phyloP scores from a whole-genome alignment of 2,329 filamentous ascomycete species.

The Clonostachys rosea region DNA sequence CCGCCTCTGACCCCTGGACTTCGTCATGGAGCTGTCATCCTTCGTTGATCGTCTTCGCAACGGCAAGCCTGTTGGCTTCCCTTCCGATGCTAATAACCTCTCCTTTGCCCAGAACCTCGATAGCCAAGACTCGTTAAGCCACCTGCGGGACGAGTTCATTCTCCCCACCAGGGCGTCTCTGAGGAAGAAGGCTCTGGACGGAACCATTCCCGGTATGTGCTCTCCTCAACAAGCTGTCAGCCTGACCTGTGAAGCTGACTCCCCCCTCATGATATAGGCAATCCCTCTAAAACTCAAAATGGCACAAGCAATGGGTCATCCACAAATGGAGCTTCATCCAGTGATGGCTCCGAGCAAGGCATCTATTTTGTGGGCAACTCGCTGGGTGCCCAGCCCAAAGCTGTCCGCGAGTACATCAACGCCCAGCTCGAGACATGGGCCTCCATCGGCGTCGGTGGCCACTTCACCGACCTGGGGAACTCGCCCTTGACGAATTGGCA shows the following conservation, averaged over 20 bases:
- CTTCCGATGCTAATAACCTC: slow-evolving; percentile 37
- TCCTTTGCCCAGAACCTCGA: slow-evolving; percentile 52
- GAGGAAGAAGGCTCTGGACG: slow-evolving; percentile 54
- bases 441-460: slow-evolving; percentile 77
- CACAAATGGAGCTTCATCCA: slow-evolving; percentile 10
- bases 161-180: slow-evolving; percentile 73
- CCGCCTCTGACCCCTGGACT: neutral
- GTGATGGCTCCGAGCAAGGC: slow-evolving; percentile 23
- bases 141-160: slow-evolving; percentile 66
- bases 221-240: neutral
- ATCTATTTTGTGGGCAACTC: slow-evolving; percentile 92
- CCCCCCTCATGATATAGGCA: neutral
- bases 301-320: slow-evolving; percentile 5
- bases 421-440: slow-evolving; percentile 81
- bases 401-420: slow-evolving; percentile 59
- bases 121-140: slow-evolving; percentile 51
- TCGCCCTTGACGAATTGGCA: slow-evolving; percentile 70
- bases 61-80: slow-evolving; percentile 36
- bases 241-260: neutral
- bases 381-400: slow-evolving; percentile 75
- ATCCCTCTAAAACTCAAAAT: neutral
- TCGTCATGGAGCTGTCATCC: slow-evolving; percentile 12
- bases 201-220: slow-evolving; percentile 30
- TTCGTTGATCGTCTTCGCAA: slow-evolving; percentile 32
- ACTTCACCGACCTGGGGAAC: slow-evolving; percentile 67